phyloP scores from a whole-genome alignment of 2,329 filamentous ascomycete genomes.

The Eurotiales sp. region DNA sequence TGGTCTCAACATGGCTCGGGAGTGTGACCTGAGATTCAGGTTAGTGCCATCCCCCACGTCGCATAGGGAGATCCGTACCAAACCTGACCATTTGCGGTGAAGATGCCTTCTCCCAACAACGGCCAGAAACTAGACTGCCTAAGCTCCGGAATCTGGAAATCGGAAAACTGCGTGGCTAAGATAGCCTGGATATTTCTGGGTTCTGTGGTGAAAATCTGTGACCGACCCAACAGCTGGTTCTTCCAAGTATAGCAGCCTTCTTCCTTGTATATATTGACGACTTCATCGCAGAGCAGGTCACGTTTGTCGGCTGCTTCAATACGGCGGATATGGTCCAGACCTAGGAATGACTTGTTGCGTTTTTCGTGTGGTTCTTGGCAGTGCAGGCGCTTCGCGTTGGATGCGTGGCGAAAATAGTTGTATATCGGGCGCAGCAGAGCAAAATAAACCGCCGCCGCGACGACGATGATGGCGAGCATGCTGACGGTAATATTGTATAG shows the following conservation, averaged over 20 bases:
- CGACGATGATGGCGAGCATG: background rate
- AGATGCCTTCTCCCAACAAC: constrained; percentile 31
- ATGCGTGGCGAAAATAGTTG: background rate
- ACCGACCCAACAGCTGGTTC: background rate
- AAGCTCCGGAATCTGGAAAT: constrained; percentile 75
- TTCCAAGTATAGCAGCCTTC: background rate
- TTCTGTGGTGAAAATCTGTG: constrained; percentile 26
- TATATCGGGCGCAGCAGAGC: constrained; percentile 4
- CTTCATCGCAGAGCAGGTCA: background rate
- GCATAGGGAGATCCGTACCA: constrained; percentile 54
- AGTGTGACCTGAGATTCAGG: constrained; percentile 65
- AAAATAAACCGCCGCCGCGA: background rate
- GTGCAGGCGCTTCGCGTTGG: constrained; percentile 5
- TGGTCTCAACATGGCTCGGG: constrained; percentile 75
- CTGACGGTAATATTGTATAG: background rate
- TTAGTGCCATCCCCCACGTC: constrained; percentile 42
- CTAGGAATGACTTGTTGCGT: constrained; percentile 1
- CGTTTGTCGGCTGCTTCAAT: background rate
- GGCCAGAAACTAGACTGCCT: constrained; percentile 59
- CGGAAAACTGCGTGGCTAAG: constrained; percentile 74
- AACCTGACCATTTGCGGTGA: constrained; percentile 71
- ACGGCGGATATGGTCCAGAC: constrained; percentile 8
- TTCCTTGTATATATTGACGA: constrained; percentile 1
- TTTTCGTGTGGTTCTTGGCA: constrained; percentile 1
- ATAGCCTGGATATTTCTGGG: constrained; percentile 74